Base-by-base conservation (phyloP, 768 basidiomycete species). In the Neoboletus subvelutipes region DNA sequence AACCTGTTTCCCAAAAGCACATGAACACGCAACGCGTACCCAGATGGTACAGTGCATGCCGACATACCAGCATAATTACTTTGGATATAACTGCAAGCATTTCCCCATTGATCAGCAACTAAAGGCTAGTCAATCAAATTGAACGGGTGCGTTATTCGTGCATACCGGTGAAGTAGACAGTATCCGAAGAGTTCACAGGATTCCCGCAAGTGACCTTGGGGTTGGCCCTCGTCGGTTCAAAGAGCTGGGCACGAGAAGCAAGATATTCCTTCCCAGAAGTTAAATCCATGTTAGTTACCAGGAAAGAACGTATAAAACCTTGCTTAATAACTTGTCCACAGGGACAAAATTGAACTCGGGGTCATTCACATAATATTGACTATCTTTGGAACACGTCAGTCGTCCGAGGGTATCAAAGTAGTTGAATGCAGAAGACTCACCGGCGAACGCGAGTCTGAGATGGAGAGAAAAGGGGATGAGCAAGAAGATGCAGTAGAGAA, bases 351-450 rank as follows among this genome's bases (percentile, higher is more conserved):
- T 79, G 26, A 89, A 78, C 1, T 91, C 87, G 0, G 94, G 96
- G 68, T 98, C 97, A 1, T 92, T 81, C n/a, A 98, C 89, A 72
- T 91, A 98, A 74, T 90, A 90, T 67, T 88, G 84, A 37, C 85
- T 88, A 60, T 97, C 94, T 90, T 54, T 22, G 28, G 39, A 29
- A 28, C 10, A 20, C 37, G 39, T 54, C 15, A 24, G 42, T 37
- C n/a, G 18, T 54, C n/a, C 24, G n/a, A 50, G 15, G 4, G 17
- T 39, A 15, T 34, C 10, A 15, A 17, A 45, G 45, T 34, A 4
- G 36, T 24, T 24, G 20, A 33, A 37, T 34, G 29, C 37, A 10
- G n/a, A 15, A 46, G 43, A 61, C 75, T 64, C 67, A 90, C 90
- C 91, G 42, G 90, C 85, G 66, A 94, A 94, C 36, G 83, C 84